These are phyloP conservation scores for Raddia guianensis DNA, from an alignment of 176 grass and related monocot genomes.

Conservation along the genomic window DNA sequence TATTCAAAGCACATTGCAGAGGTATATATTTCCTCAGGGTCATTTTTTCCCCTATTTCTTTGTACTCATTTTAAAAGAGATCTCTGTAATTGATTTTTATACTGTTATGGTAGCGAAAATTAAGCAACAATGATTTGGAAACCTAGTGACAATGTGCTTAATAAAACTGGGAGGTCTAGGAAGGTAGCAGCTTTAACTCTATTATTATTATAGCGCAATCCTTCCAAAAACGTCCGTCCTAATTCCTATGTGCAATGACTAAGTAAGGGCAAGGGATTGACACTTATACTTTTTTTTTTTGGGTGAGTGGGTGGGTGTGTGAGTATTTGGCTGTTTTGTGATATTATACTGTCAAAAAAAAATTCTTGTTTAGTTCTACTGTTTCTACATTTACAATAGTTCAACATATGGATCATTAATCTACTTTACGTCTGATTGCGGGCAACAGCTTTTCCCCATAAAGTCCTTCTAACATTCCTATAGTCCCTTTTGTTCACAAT, in stretches of 20 bases:
- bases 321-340: not conserved
- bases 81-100: constrained; percentile 21
- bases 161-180: not conserved
- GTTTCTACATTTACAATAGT: constrained; percentile 20
- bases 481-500: not conserved
- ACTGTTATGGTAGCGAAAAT: not conserved
- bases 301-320: too few species aligned
- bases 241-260: not conserved
- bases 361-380: not conserved
- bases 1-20: constrained; percentile 92
- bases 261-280: not conserved
- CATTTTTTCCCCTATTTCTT: constrained; percentile 6
- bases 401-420: constrained; percentile 15
- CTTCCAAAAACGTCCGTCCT: not conserved
- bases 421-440: constrained; percentile 6
- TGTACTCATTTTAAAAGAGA: not conserved
- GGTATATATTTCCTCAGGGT: constrained; percentile 51
- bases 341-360: not conserved
- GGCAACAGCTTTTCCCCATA: not conserved
- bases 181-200: not conserved
- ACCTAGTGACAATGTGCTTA: constrained; percentile 32
- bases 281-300: not conserved
- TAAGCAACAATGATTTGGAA: not conserved
- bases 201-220: constrained; percentile 20
- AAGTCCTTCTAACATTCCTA: not conserved